Evolutionary conservation across 768 basidiomycete genomes (phyloP), one percentile per base, ranked within the genome.

Genomic region (Lyophyllum shimeji): DNA sequence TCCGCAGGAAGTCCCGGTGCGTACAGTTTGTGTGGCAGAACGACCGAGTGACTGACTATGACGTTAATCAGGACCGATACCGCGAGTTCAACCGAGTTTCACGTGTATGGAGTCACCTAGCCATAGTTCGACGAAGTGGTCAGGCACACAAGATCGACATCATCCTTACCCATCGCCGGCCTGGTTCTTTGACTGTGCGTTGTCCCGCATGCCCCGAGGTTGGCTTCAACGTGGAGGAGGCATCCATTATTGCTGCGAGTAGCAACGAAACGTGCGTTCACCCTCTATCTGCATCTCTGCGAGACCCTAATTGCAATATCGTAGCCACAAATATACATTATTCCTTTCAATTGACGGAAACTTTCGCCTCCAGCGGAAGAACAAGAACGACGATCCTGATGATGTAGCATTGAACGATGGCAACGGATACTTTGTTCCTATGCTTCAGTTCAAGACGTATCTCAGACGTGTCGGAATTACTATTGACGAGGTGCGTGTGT

Each of bases 281-380:
- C 21, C 21, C 21, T 24, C 7, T 20, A n/a, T 29, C 29, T 29
- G 9, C 9, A 15, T 8, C 4, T 2, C 21, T 2, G 7, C 15
- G 7, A 37, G 12, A 11, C 11, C 6, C 12, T 11, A 45, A 9
- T 23, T 9, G 9, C 8, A 15, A 21, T 45, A 13, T 24, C 50
- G 21, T 34, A 69, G 68, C 1, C 68, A 70, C 53, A 61, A 58
- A 49, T 65, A 64, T n/a, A 69, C 60, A 6, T 47, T 67, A 2
- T 68, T 67, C 31, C 48, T 71, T 7, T 65, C 67, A 0, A 53
- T 55, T 0, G 70, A 71, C 54, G 70, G 70, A 29, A 66, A 69
- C 50, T 67, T 63, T 55, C 58, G 59, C 5, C 63, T 68, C 0
- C 65, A 65, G 39, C 52, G 63, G 1, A 65, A 69, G 46, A 46